phyloP scores from a whole-genome alignment of 177 flowering plant species.

The Vitis hybrid region DNA sequence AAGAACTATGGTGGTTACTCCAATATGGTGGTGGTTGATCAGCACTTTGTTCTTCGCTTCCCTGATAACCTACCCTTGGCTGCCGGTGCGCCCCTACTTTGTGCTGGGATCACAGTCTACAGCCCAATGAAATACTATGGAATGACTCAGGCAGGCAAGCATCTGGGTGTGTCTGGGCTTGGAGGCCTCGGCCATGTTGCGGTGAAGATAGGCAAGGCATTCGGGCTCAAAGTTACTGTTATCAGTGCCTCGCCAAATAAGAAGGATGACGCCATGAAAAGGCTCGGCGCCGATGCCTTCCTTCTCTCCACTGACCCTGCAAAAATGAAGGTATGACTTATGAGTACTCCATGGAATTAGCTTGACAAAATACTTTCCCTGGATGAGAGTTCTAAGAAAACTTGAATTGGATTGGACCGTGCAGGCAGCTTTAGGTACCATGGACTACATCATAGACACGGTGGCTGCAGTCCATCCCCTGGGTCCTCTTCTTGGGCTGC shows the following conservation, averaged over 20 bases:
- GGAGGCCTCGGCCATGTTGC: slow-evolving; percentile 49
- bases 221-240: slow-evolving; percentile 45
- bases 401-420: neutral
- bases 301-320: slow-evolving; percentile 28
- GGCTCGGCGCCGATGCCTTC: slow-evolving; percentile 42
- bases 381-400: neutral
- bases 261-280: slow-evolving; percentile 32
- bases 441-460: slow-evolving; percentile 26
- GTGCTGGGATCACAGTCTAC: slow-evolving; percentile 49
- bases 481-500: slow-evolving; percentile 12
- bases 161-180: slow-evolving; percentile 44
- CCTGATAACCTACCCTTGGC: slow-evolving; percentile 40
- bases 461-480: slow-evolving; percentile 18
- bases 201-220: slow-evolving; percentile 41
- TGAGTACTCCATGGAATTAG: no score
- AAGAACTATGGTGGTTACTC: slow-evolving; percentile 45
- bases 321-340: slow-evolving; percentile 28
- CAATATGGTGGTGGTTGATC: slow-evolving; percentile 36
- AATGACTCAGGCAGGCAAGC: slow-evolving; percentile 41
- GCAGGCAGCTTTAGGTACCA: slow-evolving; percentile 21
- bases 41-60: slow-evolving; percentile 33
- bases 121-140: slow-evolving; percentile 54
- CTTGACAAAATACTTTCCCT: neutral
- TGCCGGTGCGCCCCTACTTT: slow-evolving; percentile 43
- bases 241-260: slow-evolving; percentile 36